phyloP scores from a whole-genome alignment of 1,139 yeast species.

The Torulaspora pretoriensis region DNA sequence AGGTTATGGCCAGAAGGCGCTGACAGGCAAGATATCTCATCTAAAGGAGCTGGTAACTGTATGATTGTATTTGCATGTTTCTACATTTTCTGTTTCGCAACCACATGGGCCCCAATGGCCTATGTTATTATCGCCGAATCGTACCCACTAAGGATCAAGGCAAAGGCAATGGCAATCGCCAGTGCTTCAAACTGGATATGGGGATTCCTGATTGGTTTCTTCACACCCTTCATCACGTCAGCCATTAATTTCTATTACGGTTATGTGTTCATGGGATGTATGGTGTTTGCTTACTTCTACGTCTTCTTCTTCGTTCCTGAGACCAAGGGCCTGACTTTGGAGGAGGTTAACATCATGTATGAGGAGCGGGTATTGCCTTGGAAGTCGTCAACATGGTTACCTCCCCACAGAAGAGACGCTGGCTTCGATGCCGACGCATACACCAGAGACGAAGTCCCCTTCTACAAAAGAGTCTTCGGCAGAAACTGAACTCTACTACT shows the following conservation, averaged over 20 bases:
- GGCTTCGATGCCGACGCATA: slow-evolving; percentile 28
- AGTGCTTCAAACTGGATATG: slow-evolving; percentile 72
- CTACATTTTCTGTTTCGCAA: slow-evolving; percentile 76
- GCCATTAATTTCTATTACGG: slow-evolving; percentile 50
- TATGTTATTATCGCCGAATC: slow-evolving; percentile 72
- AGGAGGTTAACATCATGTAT: slow-evolving; percentile 66
- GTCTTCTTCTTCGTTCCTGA: slow-evolving; percentile 67
- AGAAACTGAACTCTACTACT: slow-evolving; percentile 3
- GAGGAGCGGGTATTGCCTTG: slow-evolving; percentile 43
- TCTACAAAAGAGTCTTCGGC: slow-evolving; percentile 30
- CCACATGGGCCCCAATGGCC: slow-evolving; percentile 84
- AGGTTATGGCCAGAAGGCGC: slow-evolving; percentile 54
- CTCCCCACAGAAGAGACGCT: slow-evolving; percentile 37
- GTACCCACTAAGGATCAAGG: slow-evolving; percentile 73
- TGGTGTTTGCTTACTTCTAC: slow-evolving; percentile 56
- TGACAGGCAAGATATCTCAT: slow-evolving; percentile 49
- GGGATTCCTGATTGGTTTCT: slow-evolving; percentile 74
- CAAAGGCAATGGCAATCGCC: slow-evolving; percentile 75
- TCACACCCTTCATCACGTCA: slow-evolving; percentile 65
- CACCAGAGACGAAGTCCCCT: slow-evolving; percentile 27
- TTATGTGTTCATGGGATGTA: slow-evolving; percentile 71
- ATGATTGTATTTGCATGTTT: slow-evolving; percentile 78
- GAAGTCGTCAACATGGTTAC: slow-evolving; percentile 41
- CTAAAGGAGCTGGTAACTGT: slow-evolving; percentile 62
- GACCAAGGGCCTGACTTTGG: slow-evolving; percentile 68